These are phyloP conservation scores for Boletus sensibilis DNA, from an alignment of 768 basidiomycete genomes.

Conservation along the genomic window DNA sequence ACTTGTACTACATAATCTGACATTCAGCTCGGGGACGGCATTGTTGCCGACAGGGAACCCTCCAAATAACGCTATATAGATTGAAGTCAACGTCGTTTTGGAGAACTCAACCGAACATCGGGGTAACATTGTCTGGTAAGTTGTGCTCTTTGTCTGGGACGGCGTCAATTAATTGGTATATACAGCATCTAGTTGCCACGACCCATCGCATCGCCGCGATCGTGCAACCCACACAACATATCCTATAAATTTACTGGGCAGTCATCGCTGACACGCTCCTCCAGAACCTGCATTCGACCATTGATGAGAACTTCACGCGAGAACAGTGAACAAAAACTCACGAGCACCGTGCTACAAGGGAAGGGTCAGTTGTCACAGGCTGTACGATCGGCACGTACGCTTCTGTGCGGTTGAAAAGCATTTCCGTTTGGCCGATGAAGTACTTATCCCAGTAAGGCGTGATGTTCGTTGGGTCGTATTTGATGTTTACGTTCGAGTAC, in stretches of 20 bases:
- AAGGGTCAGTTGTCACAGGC: background rate
- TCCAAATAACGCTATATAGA: background rate
- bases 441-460: background rate
- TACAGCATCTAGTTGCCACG: background rate
- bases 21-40: no score
- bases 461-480: background rate
- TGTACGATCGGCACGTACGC: background rate
- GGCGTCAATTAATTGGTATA: background rate
- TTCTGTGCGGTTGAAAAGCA: background rate
- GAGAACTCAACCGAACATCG: background rate
- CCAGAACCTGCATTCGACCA: background rate
- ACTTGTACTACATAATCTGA: no score
- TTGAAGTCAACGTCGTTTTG: background rate
- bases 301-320: background rate
- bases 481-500: background rate
- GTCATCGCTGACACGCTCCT: background rate
- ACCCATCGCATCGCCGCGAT: background rate
- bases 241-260: background rate
- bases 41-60: no score
- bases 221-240: background rate
- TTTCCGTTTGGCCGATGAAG: background rate
- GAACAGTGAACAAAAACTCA: background rate
- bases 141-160: background rate
- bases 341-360: background rate
- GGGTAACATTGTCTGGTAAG: no score